Evolutionary conservation across 1,284 basidiomycete genomes (phyloP), one percentile per base, ranked within the genome.

Genomic region (Naganishia sp.): DNA sequence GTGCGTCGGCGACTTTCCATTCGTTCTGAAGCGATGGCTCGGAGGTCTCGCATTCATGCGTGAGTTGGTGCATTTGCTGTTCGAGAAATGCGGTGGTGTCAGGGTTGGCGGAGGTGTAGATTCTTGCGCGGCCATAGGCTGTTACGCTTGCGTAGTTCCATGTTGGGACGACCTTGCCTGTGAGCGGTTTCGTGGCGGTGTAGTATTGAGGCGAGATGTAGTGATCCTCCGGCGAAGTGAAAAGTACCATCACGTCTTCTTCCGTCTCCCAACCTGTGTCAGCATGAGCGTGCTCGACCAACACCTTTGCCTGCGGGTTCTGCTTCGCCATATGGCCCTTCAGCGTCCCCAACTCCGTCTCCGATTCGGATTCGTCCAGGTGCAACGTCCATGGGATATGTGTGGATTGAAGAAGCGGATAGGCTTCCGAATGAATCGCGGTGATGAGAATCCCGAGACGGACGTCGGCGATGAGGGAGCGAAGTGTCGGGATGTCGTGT

Each of bases 381-480:
- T 81, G 79, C 44, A 83, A 72, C 16, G 82, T 69, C 68, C 76
- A 83, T 2, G 82, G 82, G 63, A 82, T 77, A 68, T 83, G 81
- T 10, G 77, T 76, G 25, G 78, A 76, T 66, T 83, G 81, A 28
- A 83, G 64, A 13, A 43, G 25, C n/a, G 55, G 28, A 31, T 31
- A 23, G 10, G 56, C 36, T 18, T 55, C 18, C 6, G 55, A 53
- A 3, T 54, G 63, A 16, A 82, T 78, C 2, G 79, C 72, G 2
- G 81, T 81, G 11, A 80, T 81, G 67, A 83, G 71, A 23, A 81
- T 72, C 0, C 81, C 82, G 0, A 82, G 75, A 2, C 81, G 81
- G 68, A 80, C 74, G 4, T 70, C 63, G n/a, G 74, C 75, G 64
- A 83, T 76, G 68, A 83, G 80, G 4, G 63, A 65, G 56, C 77